Evolutionary conservation across 129 eudicot species (phyloP).

Genomic region (Heracleum sosnowskyi): DNA sequence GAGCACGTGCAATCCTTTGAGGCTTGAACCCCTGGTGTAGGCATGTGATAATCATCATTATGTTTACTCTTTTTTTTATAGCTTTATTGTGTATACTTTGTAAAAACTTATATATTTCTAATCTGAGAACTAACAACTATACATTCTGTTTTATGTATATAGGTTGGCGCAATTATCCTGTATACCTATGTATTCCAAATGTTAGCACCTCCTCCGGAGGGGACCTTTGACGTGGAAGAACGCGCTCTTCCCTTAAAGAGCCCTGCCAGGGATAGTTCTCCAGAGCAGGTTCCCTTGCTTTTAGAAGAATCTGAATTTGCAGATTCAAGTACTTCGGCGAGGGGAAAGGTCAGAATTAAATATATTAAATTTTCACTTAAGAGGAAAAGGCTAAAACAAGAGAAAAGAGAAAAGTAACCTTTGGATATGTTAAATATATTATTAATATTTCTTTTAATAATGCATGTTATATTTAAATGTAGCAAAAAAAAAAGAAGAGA

Average conservation of each 20-base stretch:
- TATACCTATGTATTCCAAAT: slow-evolving; percentile 92
- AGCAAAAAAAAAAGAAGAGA: too few relatives aligned
- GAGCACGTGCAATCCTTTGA: background rate
- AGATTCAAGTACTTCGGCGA: slow-evolving; percentile 27
- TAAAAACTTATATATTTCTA: background rate
- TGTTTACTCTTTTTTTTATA: background rate
- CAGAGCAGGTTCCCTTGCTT: slow-evolving; percentile 79
- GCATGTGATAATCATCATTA: background rate
- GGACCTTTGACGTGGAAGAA: slow-evolving; percentile 62
- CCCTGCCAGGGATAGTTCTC: slow-evolving; percentile 22
- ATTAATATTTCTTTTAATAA: too few relatives aligned
- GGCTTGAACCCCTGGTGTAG: background rate
- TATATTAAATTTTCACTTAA: too few relatives aligned
- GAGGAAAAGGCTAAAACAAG: too few relatives aligned
- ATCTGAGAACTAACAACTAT: background rate
- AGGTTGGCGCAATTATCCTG: slow-evolving; percentile 92
- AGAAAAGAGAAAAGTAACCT: too few relatives aligned
- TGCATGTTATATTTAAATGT: too few relatives aligned
- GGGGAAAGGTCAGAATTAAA: slow-evolving; percentile 40
- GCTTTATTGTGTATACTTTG: background rate
- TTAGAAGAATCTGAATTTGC: slow-evolving; percentile 29
- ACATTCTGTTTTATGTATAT: background rate
- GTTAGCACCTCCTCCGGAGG: slow-evolving; percentile 93
- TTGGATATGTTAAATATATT: too few relatives aligned
- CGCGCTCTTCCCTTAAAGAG: slow-evolving; percentile 48